Evolutionary conservation across 2,329 filamentous ascomycete species (phyloP).

Genomic region (Botrytis fragariae): DNA sequence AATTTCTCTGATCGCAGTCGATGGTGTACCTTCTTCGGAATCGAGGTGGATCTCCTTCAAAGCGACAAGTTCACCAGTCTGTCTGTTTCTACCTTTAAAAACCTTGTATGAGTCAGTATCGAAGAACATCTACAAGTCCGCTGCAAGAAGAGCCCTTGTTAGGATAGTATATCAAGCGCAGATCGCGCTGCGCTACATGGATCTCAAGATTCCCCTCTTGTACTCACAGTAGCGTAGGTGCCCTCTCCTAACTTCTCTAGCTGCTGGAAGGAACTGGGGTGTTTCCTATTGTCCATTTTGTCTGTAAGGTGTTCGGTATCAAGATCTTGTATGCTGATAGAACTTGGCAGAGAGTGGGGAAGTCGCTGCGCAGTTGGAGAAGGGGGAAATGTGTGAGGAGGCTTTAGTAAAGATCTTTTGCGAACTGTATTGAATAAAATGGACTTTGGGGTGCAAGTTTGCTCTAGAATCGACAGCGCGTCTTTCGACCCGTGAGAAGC

Average conservation of each 20-base stretch:
- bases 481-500: constrained; percentile 38
- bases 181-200: background rate
- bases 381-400: constrained; percentile 36
- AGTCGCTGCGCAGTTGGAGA: constrained; percentile 31
- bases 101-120: constrained; percentile 57
- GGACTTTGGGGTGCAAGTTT: constrained; percentile 41
- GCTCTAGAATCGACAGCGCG: constrained; percentile 35
- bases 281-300: constrained; percentile 77
- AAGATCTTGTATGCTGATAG: constrained; percentile 38
- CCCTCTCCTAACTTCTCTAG: constrained; percentile 98
- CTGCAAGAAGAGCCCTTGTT: background rate
- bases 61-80: constrained; percentile 94
- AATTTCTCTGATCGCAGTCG: constrained; percentile 96
- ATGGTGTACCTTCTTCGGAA: constrained; percentile 95
- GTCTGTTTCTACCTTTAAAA: constrained; percentile 96
- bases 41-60: constrained; percentile 99
- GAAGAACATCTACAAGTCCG: background rate
- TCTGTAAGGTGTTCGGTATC: constrained; percentile 29
- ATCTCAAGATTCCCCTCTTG: background rate
- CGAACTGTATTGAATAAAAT: constrained; percentile 45
- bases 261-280: constrained; percentile 94
- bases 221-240: constrained; percentile 87
- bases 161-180: background rate
- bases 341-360: constrained; percentile 35
- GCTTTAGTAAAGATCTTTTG: constrained; percentile 33